phyloP scores from a whole-genome alignment of 331 rosid species.

The Prunus yedoensis region DNA sequence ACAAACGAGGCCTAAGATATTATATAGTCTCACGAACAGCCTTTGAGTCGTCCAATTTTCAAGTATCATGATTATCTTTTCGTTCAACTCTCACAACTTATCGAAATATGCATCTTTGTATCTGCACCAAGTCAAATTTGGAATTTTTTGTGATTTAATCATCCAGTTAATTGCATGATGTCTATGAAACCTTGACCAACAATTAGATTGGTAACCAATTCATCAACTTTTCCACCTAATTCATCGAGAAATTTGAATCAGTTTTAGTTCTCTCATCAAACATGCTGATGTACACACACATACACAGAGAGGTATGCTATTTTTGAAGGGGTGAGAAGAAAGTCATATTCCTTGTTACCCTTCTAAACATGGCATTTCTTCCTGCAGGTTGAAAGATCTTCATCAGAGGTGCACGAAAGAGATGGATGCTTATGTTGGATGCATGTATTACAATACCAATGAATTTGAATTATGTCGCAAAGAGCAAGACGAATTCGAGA shows the following conservation, averaged over 20 bases:
- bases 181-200: background rate
- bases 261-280: background rate
- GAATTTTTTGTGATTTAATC: background rate
- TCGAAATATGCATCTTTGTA: no score
- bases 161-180: background rate
- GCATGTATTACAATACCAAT: conserved; percentile 94
- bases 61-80: background rate
- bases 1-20: no score
- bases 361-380: conserved; percentile 12
- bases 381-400: conserved; percentile 84
- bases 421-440: conserved; percentile 90
- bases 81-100: background rate
- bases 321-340: background rate
- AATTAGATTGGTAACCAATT: background rate
- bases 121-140: background rate
- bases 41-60: background rate
- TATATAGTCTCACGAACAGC: background rate
- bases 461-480: conserved; percentile 95
- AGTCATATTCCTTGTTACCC: background rate
- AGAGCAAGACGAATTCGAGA: conserved; percentile 86
- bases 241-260: background rate
- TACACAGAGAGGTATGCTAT: background rate
- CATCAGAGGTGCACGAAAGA: conserved; percentile 90
- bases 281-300: background rate
- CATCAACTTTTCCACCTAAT: background rate